Conservation (phyloP, 2,329 filamentous ascomycete species). For the Sarocladium kiliense region DNA sequence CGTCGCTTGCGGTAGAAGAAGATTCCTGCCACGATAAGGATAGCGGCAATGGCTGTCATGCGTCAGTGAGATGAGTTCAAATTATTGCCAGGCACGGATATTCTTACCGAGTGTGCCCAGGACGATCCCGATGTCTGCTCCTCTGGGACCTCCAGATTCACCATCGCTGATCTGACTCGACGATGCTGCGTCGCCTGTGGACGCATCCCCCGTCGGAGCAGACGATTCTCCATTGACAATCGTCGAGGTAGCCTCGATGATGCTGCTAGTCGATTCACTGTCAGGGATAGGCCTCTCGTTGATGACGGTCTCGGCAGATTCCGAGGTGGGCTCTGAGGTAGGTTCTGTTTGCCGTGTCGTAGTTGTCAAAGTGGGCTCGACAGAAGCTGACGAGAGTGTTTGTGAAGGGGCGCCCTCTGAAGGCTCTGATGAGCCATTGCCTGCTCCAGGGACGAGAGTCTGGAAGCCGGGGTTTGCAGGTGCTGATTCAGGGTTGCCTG, state of each 20-base stretch:
- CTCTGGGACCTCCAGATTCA: background rate
- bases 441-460: background rate
- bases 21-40: conserved; percentile 2
- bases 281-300: conserved; percentile 1
- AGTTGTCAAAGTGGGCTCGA: background rate
- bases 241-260: background rate
- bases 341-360: background rate
- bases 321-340: background rate
- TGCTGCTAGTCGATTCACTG: background rate
- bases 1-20: conserved; percentile 16
- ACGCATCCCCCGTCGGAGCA: background rate
- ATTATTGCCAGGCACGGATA: no score
- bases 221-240: background rate
- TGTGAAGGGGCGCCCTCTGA: background rate
- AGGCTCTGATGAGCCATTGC: background rate
- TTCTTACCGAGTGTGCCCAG: conserved; percentile 9
- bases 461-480: background rate
- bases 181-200: background rate
- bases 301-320: background rate
- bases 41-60: conserved; percentile 6
- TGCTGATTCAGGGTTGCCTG: background rate
- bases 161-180: background rate
- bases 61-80: no score
- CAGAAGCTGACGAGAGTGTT: background rate
- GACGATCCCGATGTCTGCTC: conserved; percentile 8